Percentiles rank a stretch among this genome's conserved stretches.
Conservation (phyloP, 176 grass and related monocot genomes). For the Dactylis glomerata region DNA sequence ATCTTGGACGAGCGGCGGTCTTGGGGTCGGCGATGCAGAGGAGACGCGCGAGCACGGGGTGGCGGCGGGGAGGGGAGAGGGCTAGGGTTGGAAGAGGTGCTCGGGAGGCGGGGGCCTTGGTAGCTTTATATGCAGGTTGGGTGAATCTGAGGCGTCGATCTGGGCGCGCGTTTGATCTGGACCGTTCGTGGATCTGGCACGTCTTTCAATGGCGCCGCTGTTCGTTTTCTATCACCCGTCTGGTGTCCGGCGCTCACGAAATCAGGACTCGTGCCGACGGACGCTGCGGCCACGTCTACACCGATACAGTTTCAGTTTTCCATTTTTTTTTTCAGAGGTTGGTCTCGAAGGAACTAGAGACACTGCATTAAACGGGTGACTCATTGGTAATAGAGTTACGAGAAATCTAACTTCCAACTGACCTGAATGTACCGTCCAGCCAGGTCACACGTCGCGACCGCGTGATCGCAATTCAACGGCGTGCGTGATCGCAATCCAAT, state of each 20-base stretch:
- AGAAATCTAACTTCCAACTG: no score
- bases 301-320: no score
- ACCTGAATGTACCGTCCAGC: no score
- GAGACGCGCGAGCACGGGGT: not conserved
- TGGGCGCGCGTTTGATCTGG: not conserved
- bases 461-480: no score
- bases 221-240: not conserved
- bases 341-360: no score
- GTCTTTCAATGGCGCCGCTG: not conserved
- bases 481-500: no score
- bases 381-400: no score
- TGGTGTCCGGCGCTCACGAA: not conserved
- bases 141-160: not conserved
- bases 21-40: not conserved
- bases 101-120: not conserved
- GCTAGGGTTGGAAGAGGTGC: not conserved
- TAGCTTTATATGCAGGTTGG: not conserved
- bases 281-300: not conserved
- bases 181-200: not conserved
- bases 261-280: not conserved
- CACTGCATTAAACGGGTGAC: no score
- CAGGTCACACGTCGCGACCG: no score
- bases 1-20: not conserved
- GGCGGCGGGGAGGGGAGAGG: slow-evolving; percentile 10
- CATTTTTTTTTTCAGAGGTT: no score